These are phyloP conservation scores for Viola pubescens DNA, from an alignment of 441 rosid species.

Conservation along the genomic window DNA sequence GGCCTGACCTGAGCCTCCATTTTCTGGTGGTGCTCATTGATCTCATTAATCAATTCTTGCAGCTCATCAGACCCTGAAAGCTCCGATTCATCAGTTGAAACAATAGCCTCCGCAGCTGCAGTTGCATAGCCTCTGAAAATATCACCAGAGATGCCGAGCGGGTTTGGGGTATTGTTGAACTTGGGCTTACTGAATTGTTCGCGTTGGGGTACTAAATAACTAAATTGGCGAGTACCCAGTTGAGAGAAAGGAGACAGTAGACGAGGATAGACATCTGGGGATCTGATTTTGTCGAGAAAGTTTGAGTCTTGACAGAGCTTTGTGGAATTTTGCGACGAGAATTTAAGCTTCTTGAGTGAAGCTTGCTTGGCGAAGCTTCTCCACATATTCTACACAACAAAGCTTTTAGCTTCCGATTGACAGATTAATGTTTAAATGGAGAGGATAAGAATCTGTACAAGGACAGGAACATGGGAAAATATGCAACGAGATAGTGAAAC, in stretches of 20 bases:
- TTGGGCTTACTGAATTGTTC: conserved; percentile 18
- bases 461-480: not conserved
- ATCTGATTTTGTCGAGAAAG: conserved; percentile 11
- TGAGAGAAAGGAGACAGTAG: conserved; percentile 17
- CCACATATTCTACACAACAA: conserved; percentile 49
- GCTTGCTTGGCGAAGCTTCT: conserved; percentile 49
- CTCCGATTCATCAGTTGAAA: conserved; percentile 63
- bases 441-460: not conserved
- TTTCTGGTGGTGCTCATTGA: conserved; percentile 30
- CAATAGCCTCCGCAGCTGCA: conserved; percentile 48
- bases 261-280: conserved; percentile 11
- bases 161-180: conserved; percentile 14
- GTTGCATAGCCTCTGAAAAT: conserved; percentile 34
- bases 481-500: too few species aligned
- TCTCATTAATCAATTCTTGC: conserved; percentile 40
- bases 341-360: conserved; percentile 31
- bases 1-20: conserved; percentile 17
- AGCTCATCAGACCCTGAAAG: conserved; percentile 65
- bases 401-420: conserved; percentile 2
- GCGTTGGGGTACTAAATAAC: conserved; percentile 18
- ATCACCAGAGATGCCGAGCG: conserved; percentile 18
- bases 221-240: conserved; percentile 20
- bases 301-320: conserved; percentile 7
- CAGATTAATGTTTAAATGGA: not conserved
- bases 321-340: conserved; percentile 12